phyloP scores from a whole-genome alignment of 2,329 filamentous ascomycete genomes.

The Fusarium aywerte region DNA sequence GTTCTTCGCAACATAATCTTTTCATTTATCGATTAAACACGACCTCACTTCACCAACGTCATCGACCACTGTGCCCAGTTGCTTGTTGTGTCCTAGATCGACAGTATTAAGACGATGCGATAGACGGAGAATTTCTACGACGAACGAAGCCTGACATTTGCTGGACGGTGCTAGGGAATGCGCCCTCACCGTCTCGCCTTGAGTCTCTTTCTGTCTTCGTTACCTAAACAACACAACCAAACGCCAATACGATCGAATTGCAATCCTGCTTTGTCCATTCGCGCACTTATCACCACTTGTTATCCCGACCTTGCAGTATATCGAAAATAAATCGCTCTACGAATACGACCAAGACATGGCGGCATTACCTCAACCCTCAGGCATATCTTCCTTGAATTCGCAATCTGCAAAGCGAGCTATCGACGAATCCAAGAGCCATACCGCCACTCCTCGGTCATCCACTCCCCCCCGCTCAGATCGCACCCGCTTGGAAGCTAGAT shows the following conservation, averaged over 20 bases:
- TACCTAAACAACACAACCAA: conserved; percentile 6
- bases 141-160: conserved; percentile 40
- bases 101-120: conserved; percentile 46
- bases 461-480: conserved; percentile 60
- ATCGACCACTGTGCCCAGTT: conserved; percentile 30
- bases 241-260: conserved; percentile 7
- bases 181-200: conserved; percentile 39
- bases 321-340: conserved; percentile 15
- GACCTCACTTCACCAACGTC: conserved; percentile 18
- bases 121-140: conserved; percentile 31
- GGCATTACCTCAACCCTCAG: conserved; percentile 47
- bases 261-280: conserved; percentile 12
- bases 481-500: conserved; percentile 56
- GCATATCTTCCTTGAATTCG: conserved; percentile 47
- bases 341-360: conserved; percentile 48
- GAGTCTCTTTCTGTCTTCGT: conserved; percentile 19
- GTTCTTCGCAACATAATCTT: conserved; percentile 15
- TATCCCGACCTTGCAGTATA: conserved; percentile 9
- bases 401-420: conserved; percentile 50
- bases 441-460: conserved; percentile 52
- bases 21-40: conserved; percentile 19
- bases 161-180: conserved; percentile 43
- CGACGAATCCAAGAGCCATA: conserved; percentile 48
- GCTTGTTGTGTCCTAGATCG: conserved; percentile 25
- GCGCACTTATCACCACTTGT: conserved; percentile 16